Conservation (phyloP, 805 yeast species). For the Barnettozyma wickerhamii region DNA sequence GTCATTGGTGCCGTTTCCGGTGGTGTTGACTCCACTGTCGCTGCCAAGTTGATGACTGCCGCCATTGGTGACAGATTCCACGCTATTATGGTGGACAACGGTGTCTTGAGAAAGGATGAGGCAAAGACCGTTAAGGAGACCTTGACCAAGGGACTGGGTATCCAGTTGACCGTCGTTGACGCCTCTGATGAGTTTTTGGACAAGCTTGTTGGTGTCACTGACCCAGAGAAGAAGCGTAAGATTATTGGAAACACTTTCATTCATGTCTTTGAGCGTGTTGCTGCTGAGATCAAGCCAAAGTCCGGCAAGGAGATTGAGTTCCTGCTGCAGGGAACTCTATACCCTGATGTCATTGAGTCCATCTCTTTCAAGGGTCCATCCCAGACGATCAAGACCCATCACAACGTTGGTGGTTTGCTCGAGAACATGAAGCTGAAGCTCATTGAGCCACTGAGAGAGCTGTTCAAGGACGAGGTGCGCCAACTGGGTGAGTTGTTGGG, state of each 20-base stretch:
- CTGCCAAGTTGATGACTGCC: slow-evolving; percentile 95
- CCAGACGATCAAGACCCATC: slow-evolving; percentile 98
- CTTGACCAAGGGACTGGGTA: slow-evolving; percentile 88
- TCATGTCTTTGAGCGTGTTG: slow-evolving; percentile 94
- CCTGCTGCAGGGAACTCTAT: slow-evolving; percentile 93
- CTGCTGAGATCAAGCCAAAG: slow-evolving; percentile 84
- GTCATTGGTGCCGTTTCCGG: slow-evolving; percentile 99
- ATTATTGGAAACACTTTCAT: slow-evolving; percentile 97
- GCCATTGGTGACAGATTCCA: slow-evolving; percentile 99
- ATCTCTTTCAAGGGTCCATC: slow-evolving; percentile 99
- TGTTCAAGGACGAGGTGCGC: slow-evolving; percentile 98
- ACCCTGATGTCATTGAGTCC: slow-evolving; percentile 98
- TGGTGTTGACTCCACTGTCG: slow-evolving; percentile 99
- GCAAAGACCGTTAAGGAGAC: slow-evolving; percentile 86
- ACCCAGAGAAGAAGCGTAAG: slow-evolving; percentile 98
- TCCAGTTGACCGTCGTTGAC: slow-evolving; percentile 90
- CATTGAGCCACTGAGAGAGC: slow-evolving; percentile 97
- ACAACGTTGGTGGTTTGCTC: slow-evolving; percentile 96
- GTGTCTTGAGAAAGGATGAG: slow-evolving; percentile 94
- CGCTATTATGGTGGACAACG: slow-evolving; percentile 96
- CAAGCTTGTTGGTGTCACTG: slow-evolving; percentile 89
- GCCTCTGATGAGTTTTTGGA: slow-evolving; percentile 87
- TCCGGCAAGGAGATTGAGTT: slow-evolving; percentile 89
- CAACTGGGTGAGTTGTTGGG: slow-evolving; percentile 92
- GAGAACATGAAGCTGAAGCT: slow-evolving; percentile 98